These are phyloP conservation scores for Aspergillus intermedius DNA, from an alignment of 2,329 filamentous ascomycete genomes.

Conservation along the genomic window DNA sequence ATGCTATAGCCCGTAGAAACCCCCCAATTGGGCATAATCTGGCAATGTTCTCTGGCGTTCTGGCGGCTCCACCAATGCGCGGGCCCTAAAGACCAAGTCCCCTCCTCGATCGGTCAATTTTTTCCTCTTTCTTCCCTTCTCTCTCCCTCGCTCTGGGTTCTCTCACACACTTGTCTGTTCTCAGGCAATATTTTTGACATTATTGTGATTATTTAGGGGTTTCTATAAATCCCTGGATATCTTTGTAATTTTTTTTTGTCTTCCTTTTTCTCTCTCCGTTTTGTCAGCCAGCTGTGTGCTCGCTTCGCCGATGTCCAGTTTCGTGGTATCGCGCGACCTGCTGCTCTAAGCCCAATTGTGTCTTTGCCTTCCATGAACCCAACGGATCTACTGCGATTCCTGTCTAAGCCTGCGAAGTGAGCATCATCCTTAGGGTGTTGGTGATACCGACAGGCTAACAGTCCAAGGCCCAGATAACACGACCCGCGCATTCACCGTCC, in stretches of 20 bases:
- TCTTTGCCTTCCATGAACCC: conserved; percentile 71
- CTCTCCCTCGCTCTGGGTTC: neutral
- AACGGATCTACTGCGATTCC: conserved; percentile 83
- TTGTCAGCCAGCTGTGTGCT: neutral
- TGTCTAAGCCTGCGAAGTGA: conserved; percentile 91
- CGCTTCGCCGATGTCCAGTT: conserved; percentile 26
- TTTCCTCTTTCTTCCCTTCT: neutral
- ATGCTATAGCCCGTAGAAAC: too few relatives aligned
- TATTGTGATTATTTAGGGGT: neutral
- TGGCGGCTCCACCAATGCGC: too few relatives aligned
- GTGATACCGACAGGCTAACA: conserved; percentile 11
- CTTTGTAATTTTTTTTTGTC: neutral
- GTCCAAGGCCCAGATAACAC: conserved; percentile 59
- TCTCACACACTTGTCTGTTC: neutral
- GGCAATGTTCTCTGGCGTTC: too few relatives aligned
- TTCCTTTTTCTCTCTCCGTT: neutral
- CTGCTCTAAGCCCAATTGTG: conserved; percentile 27
- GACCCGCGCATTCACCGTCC: conserved; percentile 21
- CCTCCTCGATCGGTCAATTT: neutral
- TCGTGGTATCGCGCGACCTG: conserved; percentile 27
- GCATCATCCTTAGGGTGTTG: conserved; percentile 28
- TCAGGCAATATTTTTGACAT: neutral
- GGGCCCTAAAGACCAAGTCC: neutral
- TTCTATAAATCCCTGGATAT: neutral
- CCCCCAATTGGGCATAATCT: too few relatives aligned